Evolutionary conservation across 2,329 filamentous ascomycete genomes (phyloP), one percentile per base, ranked within the genome.

Genomic region (Intubia oerlemansii): DNA sequence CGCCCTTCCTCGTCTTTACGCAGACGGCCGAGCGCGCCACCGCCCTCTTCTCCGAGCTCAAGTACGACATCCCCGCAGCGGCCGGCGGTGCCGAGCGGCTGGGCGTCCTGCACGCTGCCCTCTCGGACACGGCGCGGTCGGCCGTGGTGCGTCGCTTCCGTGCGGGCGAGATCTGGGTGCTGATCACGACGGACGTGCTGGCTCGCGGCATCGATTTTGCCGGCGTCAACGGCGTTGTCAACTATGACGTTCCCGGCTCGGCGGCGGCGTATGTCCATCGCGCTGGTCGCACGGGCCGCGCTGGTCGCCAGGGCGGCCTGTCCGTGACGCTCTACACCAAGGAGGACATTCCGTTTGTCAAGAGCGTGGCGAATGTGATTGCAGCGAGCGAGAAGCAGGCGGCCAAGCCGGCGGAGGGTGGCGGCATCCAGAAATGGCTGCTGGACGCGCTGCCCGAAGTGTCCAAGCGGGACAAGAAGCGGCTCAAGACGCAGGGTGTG

Each of bases 241-340:
- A 95, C 52, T 98, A 93, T 52, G 88, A 98, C 48, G 81, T 93
- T 7, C 88, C 88, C 0, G 80, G 74, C n/a, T 84, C 78, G 0
- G 76, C 77, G 5, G 85, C 84, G 0, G 71, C 70, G 1, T 98
- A 98, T 45, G 77, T 98, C 6, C 88, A 98, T 51, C 78, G 88
- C 9, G 82, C 88, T 0, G 88, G 88, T 1, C 67, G 88, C 26
- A 95, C 88, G 0, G 88, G 85, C 0, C 66, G 88, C 14, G 88
- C 84, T 0, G 88, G 88, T 0, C 66, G 84, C 15, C 69, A 78
- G 42, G 84, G 84, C 13, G 88, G 88, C 27, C 66, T 92, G 4
- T 84, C 82, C 0, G 75, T 98, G 2, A 98, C 88, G 0, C 75
- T 92, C 34, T 98, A 92, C 50, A 95, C 85, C 0, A 81, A 88